Evolutionary conservation across 768 basidiomycete genomes (phyloP).

Genomic region (Exidia glandulosa): DNA sequence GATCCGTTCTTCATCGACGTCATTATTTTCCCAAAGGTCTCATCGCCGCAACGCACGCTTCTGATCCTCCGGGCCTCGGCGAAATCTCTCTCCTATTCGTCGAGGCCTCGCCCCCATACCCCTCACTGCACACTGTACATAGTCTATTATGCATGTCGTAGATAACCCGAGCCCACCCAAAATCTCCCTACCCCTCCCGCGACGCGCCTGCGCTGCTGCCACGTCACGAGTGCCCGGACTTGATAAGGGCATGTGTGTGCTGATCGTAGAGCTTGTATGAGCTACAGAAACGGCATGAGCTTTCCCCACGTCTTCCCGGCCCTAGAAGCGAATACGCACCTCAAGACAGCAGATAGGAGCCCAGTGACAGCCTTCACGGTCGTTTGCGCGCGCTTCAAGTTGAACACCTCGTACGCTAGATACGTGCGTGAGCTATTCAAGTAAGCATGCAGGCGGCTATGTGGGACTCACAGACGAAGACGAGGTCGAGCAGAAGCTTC

Average conservation of each 20-base stretch:
- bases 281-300: constrained; percentile 24
- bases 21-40: too few relatives aligned
- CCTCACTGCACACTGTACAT: too few relatives aligned
- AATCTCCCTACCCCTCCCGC: not conserved
- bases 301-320: not conserved
- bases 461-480: constrained; percentile 64
- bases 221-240: constrained; percentile 28
- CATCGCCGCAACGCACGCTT: too few relatives aligned
- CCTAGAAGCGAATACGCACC: constrained; percentile 36
- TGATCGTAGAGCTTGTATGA: constrained; percentile 66
- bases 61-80: too few relatives aligned
- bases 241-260: constrained; percentile 51
- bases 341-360: constrained; percentile 57
- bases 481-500: constrained; percentile 74
- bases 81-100: too few relatives aligned
- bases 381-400: constrained; percentile 47
- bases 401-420: constrained; percentile 72
- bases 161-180: not conserved
- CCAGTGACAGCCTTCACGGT: constrained; percentile 56
- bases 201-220: not conserved
- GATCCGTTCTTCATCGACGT: too few relatives aligned
- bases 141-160: not conserved
- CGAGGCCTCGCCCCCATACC: too few relatives aligned
- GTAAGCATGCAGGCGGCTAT: not conserved
- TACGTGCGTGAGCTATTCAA: not conserved